Percentiles rank a stretch among this genome's conserved stretches.
Evolutionary conservation across 441 rosid genomes (phyloP).

Genomic region (Croton laevigatus): DNA sequence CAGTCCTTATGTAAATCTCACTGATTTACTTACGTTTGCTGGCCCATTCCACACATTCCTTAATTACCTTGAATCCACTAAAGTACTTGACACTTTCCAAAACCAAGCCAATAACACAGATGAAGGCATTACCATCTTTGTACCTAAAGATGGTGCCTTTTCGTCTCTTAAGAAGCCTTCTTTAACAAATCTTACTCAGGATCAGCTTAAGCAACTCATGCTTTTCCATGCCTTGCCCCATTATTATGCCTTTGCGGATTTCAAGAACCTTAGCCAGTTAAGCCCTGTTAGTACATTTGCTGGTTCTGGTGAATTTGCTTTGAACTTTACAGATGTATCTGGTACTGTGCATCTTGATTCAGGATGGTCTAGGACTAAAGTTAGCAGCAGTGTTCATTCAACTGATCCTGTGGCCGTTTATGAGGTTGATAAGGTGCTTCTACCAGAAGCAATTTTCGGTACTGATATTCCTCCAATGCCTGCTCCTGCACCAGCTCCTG

Average conservation of each 20-base stretch:
- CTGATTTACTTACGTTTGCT: slow-evolving; percentile 68
- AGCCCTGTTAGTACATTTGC: slow-evolving; percentile 70
- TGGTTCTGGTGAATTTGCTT: slow-evolving; percentile 51
- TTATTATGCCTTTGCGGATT: slow-evolving; percentile 69
- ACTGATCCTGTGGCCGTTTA: slow-evolving; percentile 80
- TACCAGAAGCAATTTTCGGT: slow-evolving; percentile 89
- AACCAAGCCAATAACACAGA: slow-evolving; percentile 86
- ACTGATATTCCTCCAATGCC: slow-evolving; percentile 87
- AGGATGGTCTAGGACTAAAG: slow-evolving; percentile 75
- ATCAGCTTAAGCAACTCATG: slow-evolving; percentile 65
- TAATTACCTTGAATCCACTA: slow-evolving; percentile 56
- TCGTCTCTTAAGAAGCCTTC: slow-evolving; percentile 62
- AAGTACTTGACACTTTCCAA: slow-evolving; percentile 86
- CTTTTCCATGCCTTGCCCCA: slow-evolving; percentile 82
- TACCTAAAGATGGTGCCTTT: slow-evolving; percentile 77
- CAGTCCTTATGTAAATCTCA: slow-evolving; percentile 69
- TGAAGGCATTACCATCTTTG: slow-evolving; percentile 83
- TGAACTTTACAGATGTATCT: slow-evolving; percentile 68
- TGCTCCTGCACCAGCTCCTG: slow-evolving; percentile 85
- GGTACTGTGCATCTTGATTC: slow-evolving; percentile 68
- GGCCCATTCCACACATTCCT: slow-evolving; percentile 88
- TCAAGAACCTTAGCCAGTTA: slow-evolving; percentile 67
- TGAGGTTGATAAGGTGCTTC: slow-evolving; percentile 69
- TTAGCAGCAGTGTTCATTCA: slow-evolving; percentile 75
- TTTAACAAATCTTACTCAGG: slow-evolving; percentile 62